Base-by-base conservation (phyloP, 2,329 filamentous ascomycete genomes). In the Fusarium sp. region DNA sequence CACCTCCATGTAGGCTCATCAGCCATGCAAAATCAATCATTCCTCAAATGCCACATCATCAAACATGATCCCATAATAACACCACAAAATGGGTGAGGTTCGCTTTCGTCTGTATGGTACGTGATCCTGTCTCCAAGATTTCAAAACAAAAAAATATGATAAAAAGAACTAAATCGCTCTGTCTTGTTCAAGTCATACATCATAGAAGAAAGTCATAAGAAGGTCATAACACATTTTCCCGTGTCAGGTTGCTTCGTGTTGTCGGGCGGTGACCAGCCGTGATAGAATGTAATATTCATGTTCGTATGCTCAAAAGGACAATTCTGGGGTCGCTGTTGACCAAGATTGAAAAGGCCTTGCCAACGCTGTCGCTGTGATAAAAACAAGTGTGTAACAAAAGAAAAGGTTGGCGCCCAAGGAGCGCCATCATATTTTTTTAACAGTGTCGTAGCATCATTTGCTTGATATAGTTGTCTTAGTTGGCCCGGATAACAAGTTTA, bases 401-500 rank as follows among this genome's bases (percentile, higher is more conserved):
- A 77, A 75, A 74, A 70, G 44, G 39, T 42, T 47, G 55, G 52
- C 52, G n/a, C 44, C 45, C 44, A 34, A 45, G 19, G 38, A 47
- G 56, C 58, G 63, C 39, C 11, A 30, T 53, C 54, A 56, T 65
- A 50, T 69, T 50, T 54, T 54, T 44, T 43, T 43, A 62, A 74
- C 58, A 52, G 47, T 58, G 54, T 46, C 57, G 65, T 66, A 57
- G 63, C 63, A 70, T 60, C 46, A 11, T 54, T 38, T 38, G 43
- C 43, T 44, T 46, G 17, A 46, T 24, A 39, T 51, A 48, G 53
- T 17, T 32, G 58, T 62, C 68, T 78, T 85, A 97, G 83, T 96
- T 97, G 75, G 95, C 92, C 73, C 95, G 93, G 79, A 97, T 97
- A 78, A 97, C 94, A 75, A 98, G 88, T 82, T 96, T 96, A 36